These are phyloP conservation scores for Tylopilus orsonianus DNA, from an alignment of 1,284 basidiomycete species.

Conservation along the genomic window DNA sequence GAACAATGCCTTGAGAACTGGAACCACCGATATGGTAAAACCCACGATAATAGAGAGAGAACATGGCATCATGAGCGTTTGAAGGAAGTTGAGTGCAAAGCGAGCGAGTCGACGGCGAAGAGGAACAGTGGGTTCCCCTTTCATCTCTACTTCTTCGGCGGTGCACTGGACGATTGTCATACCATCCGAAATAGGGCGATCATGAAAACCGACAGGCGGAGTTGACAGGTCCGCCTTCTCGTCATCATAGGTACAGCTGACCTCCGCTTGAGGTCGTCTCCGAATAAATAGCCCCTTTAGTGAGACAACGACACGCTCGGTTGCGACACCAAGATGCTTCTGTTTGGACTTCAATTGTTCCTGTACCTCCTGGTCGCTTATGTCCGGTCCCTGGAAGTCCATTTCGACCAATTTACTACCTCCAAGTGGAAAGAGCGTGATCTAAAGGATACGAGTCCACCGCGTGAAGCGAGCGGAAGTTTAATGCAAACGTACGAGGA, in stretches of 20 bases:
- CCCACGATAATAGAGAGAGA: constrained; percentile 67
- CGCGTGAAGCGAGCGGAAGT: neutral
- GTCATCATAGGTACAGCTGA: constrained; percentile 1
- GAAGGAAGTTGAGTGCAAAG: constrained; percentile 34
- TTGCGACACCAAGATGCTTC: constrained; percentile 21
- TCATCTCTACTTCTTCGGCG: neutral
- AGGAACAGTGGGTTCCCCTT: neutral
- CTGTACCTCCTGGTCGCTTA: constrained; percentile 53
- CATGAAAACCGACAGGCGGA: neutral
- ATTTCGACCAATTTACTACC: constrained; percentile 50
- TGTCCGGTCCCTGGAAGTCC: constrained; percentile 64
- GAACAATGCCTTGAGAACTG: constrained; percentile 72
- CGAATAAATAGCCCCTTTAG: neutral
- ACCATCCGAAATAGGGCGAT: constrained; percentile 5
- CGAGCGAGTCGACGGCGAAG: constrained; percentile 12
- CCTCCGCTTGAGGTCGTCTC: neutral
- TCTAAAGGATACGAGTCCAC: constrained; percentile 34
- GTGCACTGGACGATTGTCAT: constrained; percentile 7
- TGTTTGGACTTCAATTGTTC: constrained; percentile 38
- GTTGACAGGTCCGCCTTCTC: constrained; percentile 9
- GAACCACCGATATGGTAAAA: constrained; percentile 65
- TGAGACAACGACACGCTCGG: constrained; percentile 6
- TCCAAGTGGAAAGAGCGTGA: constrained; percentile 65
- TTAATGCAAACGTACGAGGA: constrained; percentile 35
- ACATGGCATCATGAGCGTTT: constrained; percentile 50